These are phyloP conservation scores for Linanthus parryae DNA, from an alignment of 148 eudicot species.

Conservation along the genomic window DNA sequence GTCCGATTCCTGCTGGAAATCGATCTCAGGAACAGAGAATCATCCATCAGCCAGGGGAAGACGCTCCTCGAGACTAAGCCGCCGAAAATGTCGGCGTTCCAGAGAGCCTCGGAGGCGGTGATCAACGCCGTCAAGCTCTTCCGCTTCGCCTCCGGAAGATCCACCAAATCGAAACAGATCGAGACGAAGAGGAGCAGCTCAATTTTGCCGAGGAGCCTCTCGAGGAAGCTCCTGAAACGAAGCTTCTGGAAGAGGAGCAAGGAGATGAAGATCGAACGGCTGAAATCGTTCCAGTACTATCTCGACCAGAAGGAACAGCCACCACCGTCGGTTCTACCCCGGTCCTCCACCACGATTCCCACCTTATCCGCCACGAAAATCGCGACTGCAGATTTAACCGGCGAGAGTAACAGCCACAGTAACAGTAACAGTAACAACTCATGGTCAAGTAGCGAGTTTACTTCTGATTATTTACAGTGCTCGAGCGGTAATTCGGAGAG, in stretches of 20 bases:
- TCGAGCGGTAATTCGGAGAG: conserved; percentile 16
- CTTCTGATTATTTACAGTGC: conserved; percentile 18
- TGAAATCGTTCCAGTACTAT: conserved; percentile 37
- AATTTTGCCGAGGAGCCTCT: conserved; percentile 36
- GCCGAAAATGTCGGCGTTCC: conserved; percentile 25
- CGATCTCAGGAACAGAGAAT: conserved; percentile 14
- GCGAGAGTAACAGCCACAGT: conserved; percentile 29
- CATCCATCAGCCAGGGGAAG: background rate
- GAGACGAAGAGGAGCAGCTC: background rate
- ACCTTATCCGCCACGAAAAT: conserved; percentile 6
- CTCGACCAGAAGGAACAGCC: conserved; percentile 23
- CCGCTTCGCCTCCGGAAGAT: conserved; percentile 26
- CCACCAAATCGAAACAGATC: background rate
- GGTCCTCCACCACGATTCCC: conserved; percentile 17
- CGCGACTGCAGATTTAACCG: conserved; percentile 1
- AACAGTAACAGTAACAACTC: conserved; percentile 11
- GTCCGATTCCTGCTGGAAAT: conserved; percentile 33
- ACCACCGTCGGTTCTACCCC: conserved; percentile 18
- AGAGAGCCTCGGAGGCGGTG: conserved; percentile 38
- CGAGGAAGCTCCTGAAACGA: conserved; percentile 35
- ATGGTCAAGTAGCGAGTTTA: conserved; percentile 52
- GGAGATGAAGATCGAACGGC: conserved; percentile 41
- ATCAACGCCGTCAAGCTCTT: conserved; percentile 48
- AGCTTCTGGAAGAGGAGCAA: conserved; percentile 38
- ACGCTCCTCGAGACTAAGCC: conserved; percentile 5